A percentile compares a stretch with the other conserved stretches of the same genome.
Evolutionary conservation across 1,139 yeast species (phyloP).

Genomic region (Candida pseudoviswanathii): DNA sequence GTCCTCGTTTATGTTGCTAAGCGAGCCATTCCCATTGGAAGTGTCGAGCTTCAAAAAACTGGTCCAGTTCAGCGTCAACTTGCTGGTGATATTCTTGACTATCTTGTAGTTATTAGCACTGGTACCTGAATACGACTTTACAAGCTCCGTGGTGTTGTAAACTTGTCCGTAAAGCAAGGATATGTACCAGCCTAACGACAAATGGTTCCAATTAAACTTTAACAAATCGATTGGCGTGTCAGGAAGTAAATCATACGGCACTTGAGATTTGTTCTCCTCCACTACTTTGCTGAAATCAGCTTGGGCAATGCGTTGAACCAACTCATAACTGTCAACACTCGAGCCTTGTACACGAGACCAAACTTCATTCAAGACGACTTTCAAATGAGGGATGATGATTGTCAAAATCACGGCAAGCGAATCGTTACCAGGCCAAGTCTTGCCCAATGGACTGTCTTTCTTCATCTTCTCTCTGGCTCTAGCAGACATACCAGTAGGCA

Average conservation of each 20-base stretch:
- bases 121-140: slow-evolving; percentile 10
- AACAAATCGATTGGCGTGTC: slow-evolving; percentile 49
- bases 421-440: slow-evolving; percentile 64
- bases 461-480: slow-evolving; percentile 63
- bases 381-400: slow-evolving; percentile 42
- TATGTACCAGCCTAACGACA: slow-evolving; percentile 77
- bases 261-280: slow-evolving; percentile 22
- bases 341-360: slow-evolving; percentile 30
- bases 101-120: slow-evolving; percentile 26
- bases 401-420: slow-evolving; percentile 49
- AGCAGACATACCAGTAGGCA: slow-evolving; percentile 65
- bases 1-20: slow-evolving; percentile 9
- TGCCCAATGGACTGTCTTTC: slow-evolving; percentile 47
- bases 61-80: slow-evolving; percentile 47
- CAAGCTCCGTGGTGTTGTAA: slow-evolving; percentile 46
- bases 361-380: slow-evolving; percentile 36
- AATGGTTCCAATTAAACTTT: slow-evolving; percentile 59
- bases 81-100: slow-evolving; percentile 42
- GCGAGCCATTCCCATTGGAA: slow-evolving; percentile 8
- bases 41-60: slow-evolving; percentile 23
- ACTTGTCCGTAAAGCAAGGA: slow-evolving; percentile 68
- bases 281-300: slow-evolving; percentile 29
- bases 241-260: slow-evolving; percentile 39
- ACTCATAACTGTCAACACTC: slow-evolving; percentile 30
- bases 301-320: slow-evolving; percentile 43